Percentiles rank a stretch among this genome's conserved stretches.
Conservation (phyloP, 2,329 filamentous ascomycete species). For the Colletotrichum siamense region DNA sequence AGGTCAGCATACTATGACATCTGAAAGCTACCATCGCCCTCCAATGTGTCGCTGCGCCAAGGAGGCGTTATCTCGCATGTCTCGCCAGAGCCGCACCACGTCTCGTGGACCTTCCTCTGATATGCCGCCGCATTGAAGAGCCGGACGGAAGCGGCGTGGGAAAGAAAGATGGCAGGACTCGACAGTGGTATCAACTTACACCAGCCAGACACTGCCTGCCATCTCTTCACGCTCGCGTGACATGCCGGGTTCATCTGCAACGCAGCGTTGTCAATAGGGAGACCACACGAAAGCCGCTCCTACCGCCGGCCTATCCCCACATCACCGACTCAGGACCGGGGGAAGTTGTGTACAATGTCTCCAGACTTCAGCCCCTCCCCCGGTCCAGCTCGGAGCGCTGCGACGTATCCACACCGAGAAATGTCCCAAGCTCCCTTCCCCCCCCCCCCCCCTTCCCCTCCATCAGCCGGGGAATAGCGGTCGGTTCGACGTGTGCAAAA, state of each 20-base stretch:
- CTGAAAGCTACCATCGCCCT: neutral
- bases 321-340: neutral
- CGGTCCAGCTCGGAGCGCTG: neutral
- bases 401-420: neutral
- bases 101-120: neutral
- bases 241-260: neutral
- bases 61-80: neutral
- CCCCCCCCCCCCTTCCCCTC: neutral
- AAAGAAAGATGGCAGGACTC: neutral
- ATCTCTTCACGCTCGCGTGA: neutral
- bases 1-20: slow-evolving; percentile 3
- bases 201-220: neutral
- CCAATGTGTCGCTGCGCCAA: neutral
- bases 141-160: neutral
- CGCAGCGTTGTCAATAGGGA: neutral
- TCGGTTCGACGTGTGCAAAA: neutral
- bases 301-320: neutral
- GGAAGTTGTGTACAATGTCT: neutral
- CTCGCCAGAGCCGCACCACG: neutral
- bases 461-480: neutral
- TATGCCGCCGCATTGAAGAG: neutral
- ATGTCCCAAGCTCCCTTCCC: neutral
- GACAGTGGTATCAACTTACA: neutral
- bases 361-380: neutral
- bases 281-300: neutral